phyloP scores from a whole-genome alignment of 306 rosid species.

The Dicorynia guianensis region DNA sequence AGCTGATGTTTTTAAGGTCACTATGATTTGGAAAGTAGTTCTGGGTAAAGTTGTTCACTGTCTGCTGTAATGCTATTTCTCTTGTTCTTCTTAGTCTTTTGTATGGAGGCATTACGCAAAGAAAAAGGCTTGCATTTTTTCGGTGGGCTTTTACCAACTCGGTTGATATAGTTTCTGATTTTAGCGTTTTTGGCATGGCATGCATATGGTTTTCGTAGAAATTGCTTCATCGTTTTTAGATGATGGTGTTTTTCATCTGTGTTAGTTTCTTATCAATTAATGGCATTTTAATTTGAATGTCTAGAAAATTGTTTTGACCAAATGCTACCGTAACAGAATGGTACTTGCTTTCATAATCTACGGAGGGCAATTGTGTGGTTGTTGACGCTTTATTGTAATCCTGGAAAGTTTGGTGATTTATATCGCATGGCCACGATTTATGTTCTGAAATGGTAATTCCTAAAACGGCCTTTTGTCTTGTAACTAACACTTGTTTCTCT shows the following conservation, averaged over 20 bases:
- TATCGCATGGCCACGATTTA: slow-evolving; percentile 18
- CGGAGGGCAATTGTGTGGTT: not conserved
- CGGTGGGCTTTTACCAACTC: slow-evolving; percentile 16
- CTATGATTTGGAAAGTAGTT: slow-evolving; percentile 36
- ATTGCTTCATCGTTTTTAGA: not conserved
- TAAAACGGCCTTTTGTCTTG: not conserved
- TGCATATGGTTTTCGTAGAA: not conserved
- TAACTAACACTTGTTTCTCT: not conserved
- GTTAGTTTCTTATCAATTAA: slow-evolving; percentile 25
- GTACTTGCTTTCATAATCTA: not conserved
- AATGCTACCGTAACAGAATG: not conserved
- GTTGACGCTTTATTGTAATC: not conserved
- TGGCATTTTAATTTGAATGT: slow-evolving; percentile 4
- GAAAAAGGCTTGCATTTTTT: slow-evolving; percentile 14
- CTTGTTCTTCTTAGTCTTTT: slow-evolving; percentile 33
- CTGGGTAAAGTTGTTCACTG: slow-evolving; percentile 35
- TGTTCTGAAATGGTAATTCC: slow-evolving; percentile 9
- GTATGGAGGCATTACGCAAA: slow-evolving; percentile 13
- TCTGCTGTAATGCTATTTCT: slow-evolving; percentile 29
- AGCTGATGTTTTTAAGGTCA: slow-evolving; percentile 40
- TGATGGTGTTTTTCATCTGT: not conserved
- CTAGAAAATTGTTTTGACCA: not conserved
- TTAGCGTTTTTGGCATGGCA: slow-evolving; percentile 2
- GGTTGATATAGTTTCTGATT: slow-evolving; percentile 20
- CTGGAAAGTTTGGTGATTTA: not conserved